A percentile compares a stretch with the other conserved stretches of the same genome.
Evolutionary conservation across 495 filamentous ascomycete species (phyloP).

Genomic region (Aspergillus wentii): DNA sequence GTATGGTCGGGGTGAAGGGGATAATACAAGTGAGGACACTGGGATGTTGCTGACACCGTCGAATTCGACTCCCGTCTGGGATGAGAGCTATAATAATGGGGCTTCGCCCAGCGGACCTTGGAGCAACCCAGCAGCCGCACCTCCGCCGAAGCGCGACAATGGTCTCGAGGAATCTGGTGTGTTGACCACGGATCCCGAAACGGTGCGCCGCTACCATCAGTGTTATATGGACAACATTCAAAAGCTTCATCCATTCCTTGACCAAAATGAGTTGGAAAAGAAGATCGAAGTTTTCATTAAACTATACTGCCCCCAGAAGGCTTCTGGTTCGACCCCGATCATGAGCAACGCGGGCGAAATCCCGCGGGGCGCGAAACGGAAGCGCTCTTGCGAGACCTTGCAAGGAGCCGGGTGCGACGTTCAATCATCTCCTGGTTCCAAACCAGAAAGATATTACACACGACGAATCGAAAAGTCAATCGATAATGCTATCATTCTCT

Average conservation of each 20-base stretch:
- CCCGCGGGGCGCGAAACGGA: slow-evolving; percentile 35
- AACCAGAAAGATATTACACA: background rate
- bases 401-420: slow-evolving; percentile 20
- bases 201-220: slow-evolving; percentile 56
- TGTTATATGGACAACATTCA: slow-evolving; percentile 80
- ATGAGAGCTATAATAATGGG: slow-evolving; percentile 23
- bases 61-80: slow-evolving; percentile 10
- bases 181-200: slow-evolving; percentile 58
- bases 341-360: slow-evolving; percentile 14
- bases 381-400: slow-evolving; percentile 32
- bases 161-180: slow-evolving; percentile 57
- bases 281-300: slow-evolving; percentile 51
- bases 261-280: slow-evolving; percentile 40
- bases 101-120: slow-evolving; percentile 25
- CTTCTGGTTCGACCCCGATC: slow-evolving; percentile 12
- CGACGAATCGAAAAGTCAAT: slow-evolving; percentile 30
- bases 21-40: slow-evolving; percentile 41
- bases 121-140: slow-evolving; percentile 17
- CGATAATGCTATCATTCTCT: slow-evolving; percentile 71
- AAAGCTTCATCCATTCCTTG: slow-evolving; percentile 84
- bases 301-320: slow-evolving; percentile 24
- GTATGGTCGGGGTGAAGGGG: slow-evolving; percentile 74
- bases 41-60: slow-evolving; percentile 13
- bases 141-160: slow-evolving; percentile 18
- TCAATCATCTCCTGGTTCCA: slow-evolving; percentile 9